Evolutionary conservation across 1,284 basidiomycete species (phyloP), one percentile per base, ranked within the genome.

Genomic region (Apiotrichum gamsii): DNA sequence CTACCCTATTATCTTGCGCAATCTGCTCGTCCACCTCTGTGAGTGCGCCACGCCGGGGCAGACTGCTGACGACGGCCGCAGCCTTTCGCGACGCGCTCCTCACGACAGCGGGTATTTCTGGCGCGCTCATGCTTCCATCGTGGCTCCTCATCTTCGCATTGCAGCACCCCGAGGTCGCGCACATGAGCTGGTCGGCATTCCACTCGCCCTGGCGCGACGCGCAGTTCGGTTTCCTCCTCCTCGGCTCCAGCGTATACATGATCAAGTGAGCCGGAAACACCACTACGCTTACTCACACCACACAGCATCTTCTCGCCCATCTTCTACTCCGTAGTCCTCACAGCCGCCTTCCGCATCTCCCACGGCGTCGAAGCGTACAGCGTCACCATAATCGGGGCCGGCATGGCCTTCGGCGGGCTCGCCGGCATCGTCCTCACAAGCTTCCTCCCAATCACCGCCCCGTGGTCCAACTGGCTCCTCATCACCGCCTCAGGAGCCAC

Each of bases 101-200:
- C 19, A 45, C 52, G 11, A 18, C 52, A 15, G 59, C 57, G 11
- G 53, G 50, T 1, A 46, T 59, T 38, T 40, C 49, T 11, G 44
- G 46, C 9, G 40, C 44, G 8, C 35, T 58, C 21, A 57, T 61
- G 52, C 30, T 61, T 16, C 59, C 59, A 1, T 34, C 45, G 0
- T 61, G 59, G 35, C 51, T 57, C 19, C 49, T 49, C 23, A 44
- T 59, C 31, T 50, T 42, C 52, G 13, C 55, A 57, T 10, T 69
- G 6, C 65, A 67, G 15, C 60, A 61, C 4, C 35, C 51, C 46
- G 16, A 45, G 45, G n/a, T n/a, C n/a, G n/a, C n/a, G n/a, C n/a
- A n/a, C n/a, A n/a, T n/a, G n/a, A n/a, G n/a, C n/a, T n/a, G n/a
- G 39, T 48, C 33, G 1, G 43, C 44, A 3, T 21, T 54, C 15